phyloP scores from a whole-genome alignment of 306 rosid species.

The Ormosia emarginata region DNA sequence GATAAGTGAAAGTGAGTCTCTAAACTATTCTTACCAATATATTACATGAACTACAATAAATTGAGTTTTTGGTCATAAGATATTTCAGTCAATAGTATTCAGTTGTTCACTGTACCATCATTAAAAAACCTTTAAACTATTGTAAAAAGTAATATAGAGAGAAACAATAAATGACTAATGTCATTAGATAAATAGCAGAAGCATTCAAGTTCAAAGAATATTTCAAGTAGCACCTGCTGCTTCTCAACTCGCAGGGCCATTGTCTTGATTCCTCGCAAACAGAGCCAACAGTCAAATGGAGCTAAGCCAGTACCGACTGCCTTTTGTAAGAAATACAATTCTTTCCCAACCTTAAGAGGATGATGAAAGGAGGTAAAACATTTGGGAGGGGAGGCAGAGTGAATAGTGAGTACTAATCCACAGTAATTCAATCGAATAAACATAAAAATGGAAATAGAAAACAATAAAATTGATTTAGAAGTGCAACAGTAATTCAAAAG shows the following conservation, averaged over 20 bases:
- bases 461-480: neutral
- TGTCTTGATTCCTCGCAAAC: conserved; percentile 87
- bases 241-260: conserved; percentile 86
- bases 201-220: conserved; percentile 5
- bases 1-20: neutral
- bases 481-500: neutral
- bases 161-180: conserved; percentile 1
- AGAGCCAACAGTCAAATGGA: conserved; percentile 89
- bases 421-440: neutral
- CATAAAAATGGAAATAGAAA: neutral
- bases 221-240: conserved; percentile 72
- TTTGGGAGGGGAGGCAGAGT: neutral
- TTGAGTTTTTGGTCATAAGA: neutral
- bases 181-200: conserved; percentile 4
- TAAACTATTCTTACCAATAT: neutral
- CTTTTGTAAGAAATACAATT: conserved; percentile 80
- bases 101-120: neutral
- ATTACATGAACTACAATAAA: neutral
- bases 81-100: conserved; percentile 1
- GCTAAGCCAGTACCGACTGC: conserved; percentile 94
- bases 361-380: conserved; percentile 15
- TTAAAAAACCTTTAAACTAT: neutral
- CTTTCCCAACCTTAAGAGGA: conserved; percentile 63
- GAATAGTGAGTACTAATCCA: neutral
- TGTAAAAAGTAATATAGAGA: neutral